Conservation (phyloP, 768 basidiomycete species). For the Epithele typhae region DNA sequence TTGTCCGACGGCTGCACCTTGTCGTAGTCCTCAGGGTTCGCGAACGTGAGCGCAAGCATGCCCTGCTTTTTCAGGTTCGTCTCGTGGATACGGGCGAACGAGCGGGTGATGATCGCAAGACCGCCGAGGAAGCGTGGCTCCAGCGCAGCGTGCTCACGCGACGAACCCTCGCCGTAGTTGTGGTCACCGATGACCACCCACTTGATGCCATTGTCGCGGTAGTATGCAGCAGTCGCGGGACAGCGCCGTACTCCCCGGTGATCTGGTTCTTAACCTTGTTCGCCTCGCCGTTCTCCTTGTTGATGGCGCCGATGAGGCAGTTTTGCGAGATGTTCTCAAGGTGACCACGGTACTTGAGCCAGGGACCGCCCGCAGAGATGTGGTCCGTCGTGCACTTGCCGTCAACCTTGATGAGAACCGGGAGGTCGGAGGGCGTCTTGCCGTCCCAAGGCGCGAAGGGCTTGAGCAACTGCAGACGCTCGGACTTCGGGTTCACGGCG, state of each 20-base stretch:
- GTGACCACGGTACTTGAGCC: constrained; percentile 99
- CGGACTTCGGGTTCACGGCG: constrained; percentile 77
- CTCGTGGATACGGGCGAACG: constrained; percentile 97
- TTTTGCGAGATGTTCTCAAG: constrained; percentile 98
- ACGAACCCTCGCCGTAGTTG: constrained; percentile 98
- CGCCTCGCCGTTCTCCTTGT: constrained; percentile 90
- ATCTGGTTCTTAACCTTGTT: constrained; percentile 93
- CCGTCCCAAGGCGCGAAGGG: constrained; percentile 95
- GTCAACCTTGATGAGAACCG: constrained; percentile 95
- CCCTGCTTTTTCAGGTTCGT: constrained; percentile 99
- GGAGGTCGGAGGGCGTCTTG: constrained; percentile 83
- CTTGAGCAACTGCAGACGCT: constrained; percentile 86
- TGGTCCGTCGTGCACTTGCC: constrained; percentile 99
- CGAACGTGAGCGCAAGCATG: constrained; percentile 95
- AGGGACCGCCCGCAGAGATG: constrained; percentile 96
- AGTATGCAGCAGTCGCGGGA: constrained; percentile 82
- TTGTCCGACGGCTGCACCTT: constrained; percentile 84
- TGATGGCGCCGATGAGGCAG: constrained; percentile 97
- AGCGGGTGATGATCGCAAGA: constrained; percentile 91
- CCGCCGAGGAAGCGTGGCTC: constrained; percentile 95
- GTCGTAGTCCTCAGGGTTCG: constrained; percentile 90
- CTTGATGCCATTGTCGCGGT: constrained; percentile 85
- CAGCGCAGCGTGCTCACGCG: constrained; percentile 95
- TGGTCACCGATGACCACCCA: constrained; percentile 97
- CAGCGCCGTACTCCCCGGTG: constrained; percentile 80